Evolutionary conservation across 1,284 basidiomycete genomes (phyloP).

Genomic region (Athelia psychrophila): DNA sequence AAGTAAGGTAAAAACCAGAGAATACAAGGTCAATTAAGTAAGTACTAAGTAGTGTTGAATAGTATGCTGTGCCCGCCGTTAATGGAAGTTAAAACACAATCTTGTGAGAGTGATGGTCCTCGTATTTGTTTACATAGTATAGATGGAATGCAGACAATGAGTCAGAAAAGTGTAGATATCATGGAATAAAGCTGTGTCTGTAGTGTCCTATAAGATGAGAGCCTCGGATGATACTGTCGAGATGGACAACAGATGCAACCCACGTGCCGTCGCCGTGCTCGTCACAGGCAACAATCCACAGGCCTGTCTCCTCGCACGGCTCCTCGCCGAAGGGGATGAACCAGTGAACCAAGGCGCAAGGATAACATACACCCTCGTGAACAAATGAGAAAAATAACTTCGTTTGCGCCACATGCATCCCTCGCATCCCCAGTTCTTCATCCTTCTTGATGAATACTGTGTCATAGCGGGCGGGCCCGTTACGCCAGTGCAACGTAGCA

Average conservation of each 20-base stretch:
- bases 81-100: too few species aligned
- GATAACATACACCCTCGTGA: slow-evolving; percentile 10
- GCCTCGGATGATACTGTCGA: not conserved
- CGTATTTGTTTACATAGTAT: slow-evolving; percentile 16
- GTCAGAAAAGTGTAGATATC: not conserved
- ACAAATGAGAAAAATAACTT: slow-evolving; percentile 19
- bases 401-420: slow-evolving; percentile 16
- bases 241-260: not conserved
- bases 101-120: slow-evolving; percentile 16
- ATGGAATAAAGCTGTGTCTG: not conserved
- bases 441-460: slow-evolving; percentile 19
- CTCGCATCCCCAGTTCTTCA: slow-evolving; percentile 12
- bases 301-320: not conserved
- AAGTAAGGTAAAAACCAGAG: too few species aligned
- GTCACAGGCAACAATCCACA: not conserved
- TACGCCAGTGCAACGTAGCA: slow-evolving; percentile 14
- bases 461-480: slow-evolving; percentile 16
- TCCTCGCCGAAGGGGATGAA: not conserved
- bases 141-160: not conserved
- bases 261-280: not conserved
- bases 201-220: not conserved
- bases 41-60: too few species aligned
- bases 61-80: too few species aligned
- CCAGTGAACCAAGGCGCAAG: slow-evolving; percentile 18
- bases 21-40: too few species aligned